Percentiles rank a stretch among this genome's conserved stretches.
Conservation (phyloP, 768 basidiomycete genomes). For the Russula compacta region DNA sequence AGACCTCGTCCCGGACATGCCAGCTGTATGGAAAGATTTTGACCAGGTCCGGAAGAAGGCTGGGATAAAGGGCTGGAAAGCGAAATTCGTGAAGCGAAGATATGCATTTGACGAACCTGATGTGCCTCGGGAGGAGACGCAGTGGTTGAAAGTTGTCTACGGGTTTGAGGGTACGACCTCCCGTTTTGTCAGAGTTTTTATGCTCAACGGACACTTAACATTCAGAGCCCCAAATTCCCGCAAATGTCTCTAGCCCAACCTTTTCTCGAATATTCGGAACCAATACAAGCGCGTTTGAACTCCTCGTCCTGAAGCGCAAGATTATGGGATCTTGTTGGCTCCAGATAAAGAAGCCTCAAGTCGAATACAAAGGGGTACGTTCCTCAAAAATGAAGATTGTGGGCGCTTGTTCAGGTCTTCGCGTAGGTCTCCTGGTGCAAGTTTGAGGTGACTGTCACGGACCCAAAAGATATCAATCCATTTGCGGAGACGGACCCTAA, state of each 20-base stretch:
- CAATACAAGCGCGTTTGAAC: constrained; percentile 86
- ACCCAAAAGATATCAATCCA: constrained; percentile 86
- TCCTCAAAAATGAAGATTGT: neutral
- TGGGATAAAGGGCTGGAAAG: constrained; percentile 63
- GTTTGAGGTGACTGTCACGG: constrained; percentile 70
- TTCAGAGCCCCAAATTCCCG: constrained; percentile 65
- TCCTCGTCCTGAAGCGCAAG: constrained; percentile 88
- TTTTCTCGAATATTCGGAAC: constrained; percentile 87
- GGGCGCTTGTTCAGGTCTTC: neutral
- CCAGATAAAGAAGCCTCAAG: constrained; percentile 62
- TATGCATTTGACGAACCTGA: constrained; percentile 88
- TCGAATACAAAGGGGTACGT: constrained; percentile 75
- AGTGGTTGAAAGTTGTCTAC: constrained; percentile 94
- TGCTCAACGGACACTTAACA: neutral
- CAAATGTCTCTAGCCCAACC: constrained; percentile 66
- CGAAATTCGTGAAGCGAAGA: constrained; percentile 78
- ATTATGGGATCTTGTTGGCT: constrained; percentile 99
- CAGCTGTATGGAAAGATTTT: constrained; percentile 78
- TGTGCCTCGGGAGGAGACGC: constrained; percentile 66
- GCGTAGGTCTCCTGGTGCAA: constrained; percentile 93
- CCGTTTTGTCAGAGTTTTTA: neutral
- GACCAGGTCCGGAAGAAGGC: constrained; percentile 64
- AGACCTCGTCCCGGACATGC: constrained; percentile 58
- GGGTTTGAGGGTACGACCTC: constrained; percentile 59
- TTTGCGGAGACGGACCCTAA: constrained; percentile 60